Evolutionary conservation across 192 early-diverging fungal species (phyloP).

Genomic region (Pecoramyces ruminantium): DNA sequence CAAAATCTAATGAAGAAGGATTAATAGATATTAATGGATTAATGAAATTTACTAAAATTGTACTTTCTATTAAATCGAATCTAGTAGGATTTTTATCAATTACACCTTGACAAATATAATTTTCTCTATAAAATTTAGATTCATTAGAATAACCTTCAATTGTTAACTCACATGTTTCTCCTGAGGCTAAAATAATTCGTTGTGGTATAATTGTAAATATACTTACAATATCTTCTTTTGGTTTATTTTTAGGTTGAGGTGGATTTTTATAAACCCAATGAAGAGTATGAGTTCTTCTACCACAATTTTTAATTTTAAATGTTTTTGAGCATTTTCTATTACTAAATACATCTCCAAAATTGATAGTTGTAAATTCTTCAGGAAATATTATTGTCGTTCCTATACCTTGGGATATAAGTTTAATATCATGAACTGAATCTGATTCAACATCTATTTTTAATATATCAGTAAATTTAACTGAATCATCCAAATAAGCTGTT

Average conservation of each 20-base stretch:
- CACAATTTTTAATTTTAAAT: conserved; percentile 26
- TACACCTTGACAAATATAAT: conserved; percentile 21
- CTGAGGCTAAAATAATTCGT: conserved; percentile 27
- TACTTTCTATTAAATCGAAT: conserved; percentile 12
- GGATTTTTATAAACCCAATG: conserved; percentile 20
- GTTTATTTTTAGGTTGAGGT: not conserved
- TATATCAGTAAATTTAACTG: conserved; percentile 36
- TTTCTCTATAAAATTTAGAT: conserved; percentile 16
- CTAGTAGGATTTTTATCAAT: conserved; percentile 35
- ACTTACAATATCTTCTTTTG: conserved; percentile 1
- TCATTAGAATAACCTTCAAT: conserved; percentile 23
- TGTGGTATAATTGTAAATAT: conserved; percentile 29
- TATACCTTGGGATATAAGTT: conserved; percentile 28
- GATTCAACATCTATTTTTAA: conserved; percentile 16
- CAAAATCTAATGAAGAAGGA: conserved; percentile 22
- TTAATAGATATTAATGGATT: conserved; percentile 23
- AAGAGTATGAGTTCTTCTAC: conserved; percentile 28
- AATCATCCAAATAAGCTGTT: conserved; percentile 33
- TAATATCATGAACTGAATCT: conserved; percentile 20
- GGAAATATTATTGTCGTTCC: conserved; percentile 37
- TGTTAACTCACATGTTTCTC: conserved; percentile 16
- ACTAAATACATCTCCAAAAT: conserved; percentile 38
- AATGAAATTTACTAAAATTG: conserved; percentile 32
- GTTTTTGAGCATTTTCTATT: conserved; percentile 24
- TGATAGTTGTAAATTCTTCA: conserved; percentile 14